Conservation (phyloP, 306 rosid species). For the Rosa persica region DNA sequence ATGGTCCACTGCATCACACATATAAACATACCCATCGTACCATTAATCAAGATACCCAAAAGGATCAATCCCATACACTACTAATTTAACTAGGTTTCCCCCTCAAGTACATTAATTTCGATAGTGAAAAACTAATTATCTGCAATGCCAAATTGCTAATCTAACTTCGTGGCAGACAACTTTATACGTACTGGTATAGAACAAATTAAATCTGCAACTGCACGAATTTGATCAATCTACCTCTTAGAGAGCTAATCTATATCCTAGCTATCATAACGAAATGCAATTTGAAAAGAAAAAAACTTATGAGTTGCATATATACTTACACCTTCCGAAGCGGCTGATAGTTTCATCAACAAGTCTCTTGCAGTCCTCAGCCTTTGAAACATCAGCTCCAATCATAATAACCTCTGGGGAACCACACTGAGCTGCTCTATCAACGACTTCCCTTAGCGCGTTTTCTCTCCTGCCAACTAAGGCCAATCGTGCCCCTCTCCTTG, state of each 20-base stretch:
- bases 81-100: neutral
- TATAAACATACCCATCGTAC: neutral
- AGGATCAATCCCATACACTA: neutral
- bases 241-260: neutral
- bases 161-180: neutral
- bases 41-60: neutral
- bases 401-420: constrained; percentile 59
- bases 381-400: constrained; percentile 60
- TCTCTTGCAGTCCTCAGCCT: constrained; percentile 45
- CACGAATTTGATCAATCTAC: neutral
- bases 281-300: neutral
- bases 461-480: constrained; percentile 55
- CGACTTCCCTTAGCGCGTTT: constrained; percentile 43
- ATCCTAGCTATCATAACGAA: neutral
- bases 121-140: neutral
- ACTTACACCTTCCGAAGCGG: constrained; percentile 51
- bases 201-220: neutral
- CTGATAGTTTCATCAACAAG: constrained; percentile 53
- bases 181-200: too few species aligned
- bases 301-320: neutral
- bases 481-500: constrained; percentile 54
- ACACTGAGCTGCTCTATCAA: constrained; percentile 34
- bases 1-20: constrained; percentile 64
- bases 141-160: too few species aligned
- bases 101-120: neutral